Base-by-base conservation (phyloP, 2,329 filamentous ascomycete genomes). In the Fusarium guadeloupense region DNA sequence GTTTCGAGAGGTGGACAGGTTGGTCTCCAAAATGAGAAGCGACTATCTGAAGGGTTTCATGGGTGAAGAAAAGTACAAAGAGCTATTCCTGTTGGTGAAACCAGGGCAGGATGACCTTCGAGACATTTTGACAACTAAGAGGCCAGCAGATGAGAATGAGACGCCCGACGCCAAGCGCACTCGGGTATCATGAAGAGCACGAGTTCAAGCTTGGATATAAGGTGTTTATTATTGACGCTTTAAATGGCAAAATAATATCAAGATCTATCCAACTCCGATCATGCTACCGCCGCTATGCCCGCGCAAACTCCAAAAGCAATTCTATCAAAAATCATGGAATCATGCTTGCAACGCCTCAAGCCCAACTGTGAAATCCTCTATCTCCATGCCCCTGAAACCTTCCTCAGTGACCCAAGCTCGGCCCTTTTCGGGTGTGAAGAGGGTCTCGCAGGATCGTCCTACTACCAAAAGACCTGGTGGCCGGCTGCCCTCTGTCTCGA, bases 391-490 rank as follows among this genome's bases (percentile, higher is more conserved):
- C 61, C 83, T 82, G 70, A 96, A 96, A 0, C 93, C 93, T 41
- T 97, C 93, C 74, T 97, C 93, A 0, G 97, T 91, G 1, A 83
- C 78, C 94, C 94, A 97, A 53, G 86, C 86, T 68, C 86, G 82
- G 3, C 82, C 83, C 52, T 77, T 78, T 30, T 84, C 81, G 16
- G 79, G 77, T 19, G 81, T 78, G 61, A 88, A 83, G 54, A 98
- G 75, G 6, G 92, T 91, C 70, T 92, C 89, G 68, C 95, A 99
- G 4, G 92, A 91, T 39, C 83, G 81, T 0, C 95, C 95, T 0
- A 97, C 88, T 1, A 98, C 92, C 25, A 99, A 77, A 56, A 99
- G 74, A 0, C 95, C 95, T 0, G 95, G 95, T 13, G 95, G 95
- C 30, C 94, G 81, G 66, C 90, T 95, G 0, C 95, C 95, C 71